Percentiles rank a stretch among this genome's conserved stretches.
phyloP scores from a whole-genome alignment of 2,329 filamentous ascomycete genomes.

The Colletotrichum eremochloae region DNA sequence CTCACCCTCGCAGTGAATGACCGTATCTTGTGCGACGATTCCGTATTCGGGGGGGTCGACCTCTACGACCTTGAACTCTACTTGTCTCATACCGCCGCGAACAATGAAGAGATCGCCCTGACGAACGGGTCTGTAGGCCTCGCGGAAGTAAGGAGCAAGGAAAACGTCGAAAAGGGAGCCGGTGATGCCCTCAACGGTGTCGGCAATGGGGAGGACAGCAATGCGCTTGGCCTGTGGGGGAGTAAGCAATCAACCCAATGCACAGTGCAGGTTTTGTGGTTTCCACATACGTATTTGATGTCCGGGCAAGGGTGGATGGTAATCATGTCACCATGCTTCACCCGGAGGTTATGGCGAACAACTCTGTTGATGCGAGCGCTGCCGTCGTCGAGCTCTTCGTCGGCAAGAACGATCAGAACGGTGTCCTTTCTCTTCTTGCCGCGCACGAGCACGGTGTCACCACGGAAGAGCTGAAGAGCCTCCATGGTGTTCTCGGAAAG shows the following conservation, averaged over 20 bases:
- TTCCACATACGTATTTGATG: conserved; percentile 96
- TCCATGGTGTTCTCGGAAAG: conserved; percentile 99
- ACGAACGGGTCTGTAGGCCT: conserved; percentile 96
- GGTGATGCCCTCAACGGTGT: conserved; percentile 97
- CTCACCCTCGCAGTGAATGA: conserved; percentile 98
- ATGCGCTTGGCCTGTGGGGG: conserved; percentile 90
- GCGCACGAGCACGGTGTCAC: conserved; percentile 97
- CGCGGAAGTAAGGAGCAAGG: conserved; percentile 99
- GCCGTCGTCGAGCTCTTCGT: conserved; percentile 98
- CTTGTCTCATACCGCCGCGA: conserved; percentile 97
- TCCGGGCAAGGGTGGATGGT: conserved; percentile 98
- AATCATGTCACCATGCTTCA: conserved; percentile 98
- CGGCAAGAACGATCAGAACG: conserved; percentile 95
- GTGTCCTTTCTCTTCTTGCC: conserved; percentile 99
- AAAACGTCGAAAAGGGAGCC: conserved; percentile 99
- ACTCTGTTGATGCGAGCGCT: conserved; percentile 98
- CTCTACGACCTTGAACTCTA: conserved; percentile 99
- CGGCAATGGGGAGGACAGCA: conserved; percentile 96
- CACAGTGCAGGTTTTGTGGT: neutral
- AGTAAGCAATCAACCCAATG: conserved; percentile 46
- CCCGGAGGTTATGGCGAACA: conserved; percentile 96
- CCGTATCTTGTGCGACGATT: conserved; percentile 97
- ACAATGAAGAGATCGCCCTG: conserved; percentile 99
- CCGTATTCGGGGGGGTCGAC: conserved; percentile 98
- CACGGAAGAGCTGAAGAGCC: conserved; percentile 96